Base-by-base conservation (phyloP, 495 filamentous ascomycete genomes). In the Neurospora discreta region DNA sequence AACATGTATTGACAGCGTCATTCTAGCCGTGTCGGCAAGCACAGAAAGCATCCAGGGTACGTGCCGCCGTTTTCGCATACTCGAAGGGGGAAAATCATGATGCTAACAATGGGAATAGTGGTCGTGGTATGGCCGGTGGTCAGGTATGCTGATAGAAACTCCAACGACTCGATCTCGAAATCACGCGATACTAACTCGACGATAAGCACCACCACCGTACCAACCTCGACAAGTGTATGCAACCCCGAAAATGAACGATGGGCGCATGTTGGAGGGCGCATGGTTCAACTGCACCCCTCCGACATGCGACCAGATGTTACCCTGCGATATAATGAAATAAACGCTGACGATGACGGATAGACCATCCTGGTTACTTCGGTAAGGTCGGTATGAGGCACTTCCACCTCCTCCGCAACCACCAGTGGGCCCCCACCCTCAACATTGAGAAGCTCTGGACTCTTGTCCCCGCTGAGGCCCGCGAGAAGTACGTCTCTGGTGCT, bases 121-220 rank as follows among this genome's bases (percentile, higher is more conserved):
- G 78, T 79, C 78, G 78, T 79, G 78, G 78, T 80, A 80, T 80
- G 78, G 78, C 78, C 77, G 78, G 78, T 80, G 78, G 78, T 77
- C 78, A 80, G 73, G 78, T 79, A 77, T 74, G 77, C 69, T 68
- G 68, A 73, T 68, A 20, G 33, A 39, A 52, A 8, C 58, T 40
- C 33, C 52, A 65, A 68, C 58, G 52, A 71, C 41, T 52, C 68
- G 69, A 74, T 36, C 41, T 69, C 39, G 68, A 70, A 67, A 70
- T 58, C 30, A 67, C 36, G 70, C 52, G 52, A 65, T 65, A 65
- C 78, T 79, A 75, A 79, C 76, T 23, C 74, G 74, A 74, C 71
- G 69, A 75, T 78, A 75, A 79, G 78, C 78, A 80, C 71, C 78
- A 80, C 76, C 78, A 80, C 76, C 73, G 78, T 33, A 80, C 78